Conservation (phyloP, 2,329 filamentous ascomycete species). For the Neoarthrinium moseri region DNA sequence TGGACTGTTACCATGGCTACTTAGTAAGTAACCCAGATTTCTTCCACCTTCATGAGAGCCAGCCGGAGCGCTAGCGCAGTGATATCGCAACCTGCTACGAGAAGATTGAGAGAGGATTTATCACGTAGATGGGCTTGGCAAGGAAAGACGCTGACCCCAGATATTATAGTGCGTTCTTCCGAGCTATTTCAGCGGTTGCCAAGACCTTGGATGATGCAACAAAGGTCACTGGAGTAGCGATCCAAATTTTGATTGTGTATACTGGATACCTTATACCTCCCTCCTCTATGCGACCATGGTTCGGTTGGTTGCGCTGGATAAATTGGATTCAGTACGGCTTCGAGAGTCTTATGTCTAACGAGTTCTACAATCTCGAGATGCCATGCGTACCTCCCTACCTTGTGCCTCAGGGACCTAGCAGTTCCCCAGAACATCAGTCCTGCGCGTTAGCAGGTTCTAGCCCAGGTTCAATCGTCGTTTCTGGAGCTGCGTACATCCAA, state of each 20-base stretch:
- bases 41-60: too few relatives aligned
- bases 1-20: conserved; percentile 53
- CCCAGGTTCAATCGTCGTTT: conserved; percentile 60
- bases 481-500: conserved; percentile 70
- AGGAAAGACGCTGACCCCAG: too few relatives aligned
- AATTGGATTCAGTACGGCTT: conserved; percentile 66
- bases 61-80: too few relatives aligned
- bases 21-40: too few relatives aligned
- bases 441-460: conserved; percentile 58
- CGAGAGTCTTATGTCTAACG: conserved; percentile 60
- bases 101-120: too few relatives aligned
- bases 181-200: conserved; percentile 45
- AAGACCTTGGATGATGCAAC: conserved; percentile 45
- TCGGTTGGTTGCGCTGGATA: conserved; percentile 53
- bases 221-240: conserved; percentile 22
- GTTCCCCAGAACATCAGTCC: conserved; percentile 50
- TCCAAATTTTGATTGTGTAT: conserved; percentile 19
- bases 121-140: too few relatives aligned
- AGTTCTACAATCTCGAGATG: conserved; percentile 56
- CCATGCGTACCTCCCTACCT: conserved; percentile 54
- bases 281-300: conserved; percentile 53
- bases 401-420: conserved; percentile 48
- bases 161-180: conserved; percentile 51
- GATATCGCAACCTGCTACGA: too few relatives aligned
- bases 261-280: conserved; percentile 43